Evolutionary conservation across 352 stramenopile genomes (phyloP).

Genomic region (Phytophthora cryptogea): DNA sequence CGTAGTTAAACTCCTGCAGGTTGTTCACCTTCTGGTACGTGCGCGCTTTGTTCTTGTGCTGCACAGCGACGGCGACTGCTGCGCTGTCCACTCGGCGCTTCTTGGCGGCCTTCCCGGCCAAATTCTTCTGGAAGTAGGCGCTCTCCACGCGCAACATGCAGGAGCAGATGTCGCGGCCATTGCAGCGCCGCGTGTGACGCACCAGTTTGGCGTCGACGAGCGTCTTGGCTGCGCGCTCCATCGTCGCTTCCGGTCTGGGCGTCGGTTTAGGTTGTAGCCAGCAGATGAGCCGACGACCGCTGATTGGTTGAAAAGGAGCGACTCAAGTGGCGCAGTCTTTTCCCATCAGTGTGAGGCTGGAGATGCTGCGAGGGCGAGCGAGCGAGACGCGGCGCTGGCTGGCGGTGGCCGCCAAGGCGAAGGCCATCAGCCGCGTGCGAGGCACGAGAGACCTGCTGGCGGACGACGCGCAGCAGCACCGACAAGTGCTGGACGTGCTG

Average conservation of each 20-base stretch:
- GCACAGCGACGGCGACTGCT: conserved; percentile 1
- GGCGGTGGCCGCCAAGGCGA: conserved; percentile 28
- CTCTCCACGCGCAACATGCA: conserved; percentile 72
- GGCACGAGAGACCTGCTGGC: conserved; percentile 77
- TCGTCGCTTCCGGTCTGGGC: conserved; percentile 4
- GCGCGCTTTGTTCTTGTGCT: conserved; percentile 6
- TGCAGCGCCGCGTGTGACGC: conserved; percentile 68
- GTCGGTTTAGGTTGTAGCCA: background rate
- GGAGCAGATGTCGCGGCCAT: conserved; percentile 65
- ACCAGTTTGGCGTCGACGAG: conserved; percentile 23
- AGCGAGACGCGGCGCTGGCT: conserved; percentile 30
- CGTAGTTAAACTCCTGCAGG: conserved; percentile 53
- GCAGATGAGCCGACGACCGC: conserved; percentile 7
- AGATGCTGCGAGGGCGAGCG: conserved; percentile 13
- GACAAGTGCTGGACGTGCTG: conserved; percentile 60
- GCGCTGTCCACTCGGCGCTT: conserved; percentile 32
- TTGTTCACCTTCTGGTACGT: conserved; percentile 42
- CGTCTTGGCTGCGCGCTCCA: conserved; percentile 3
- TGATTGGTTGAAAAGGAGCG: conserved; percentile 22
- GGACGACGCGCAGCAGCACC: conserved; percentile 66
- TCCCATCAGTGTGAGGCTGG: background rate
- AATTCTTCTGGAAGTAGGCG: conserved; percentile 68
- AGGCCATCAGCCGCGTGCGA: conserved; percentile 59
- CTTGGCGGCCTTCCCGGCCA: conserved; percentile 48
- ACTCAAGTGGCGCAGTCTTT: background rate